phyloP scores from a whole-genome alignment of 73 alveolate genomes.

The Symbiodinium natans region DNA sequence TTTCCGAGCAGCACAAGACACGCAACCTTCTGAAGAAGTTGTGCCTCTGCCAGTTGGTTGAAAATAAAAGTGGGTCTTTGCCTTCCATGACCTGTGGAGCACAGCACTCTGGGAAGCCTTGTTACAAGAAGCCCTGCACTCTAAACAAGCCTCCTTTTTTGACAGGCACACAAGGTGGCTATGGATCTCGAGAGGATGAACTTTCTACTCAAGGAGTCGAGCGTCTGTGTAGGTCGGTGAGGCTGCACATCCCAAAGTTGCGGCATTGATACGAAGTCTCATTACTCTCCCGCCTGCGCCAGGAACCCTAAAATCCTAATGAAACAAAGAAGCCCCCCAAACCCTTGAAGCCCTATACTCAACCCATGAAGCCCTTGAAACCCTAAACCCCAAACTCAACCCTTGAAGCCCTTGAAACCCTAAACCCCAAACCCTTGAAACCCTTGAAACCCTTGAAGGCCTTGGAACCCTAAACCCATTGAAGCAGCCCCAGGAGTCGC shows the following conservation, averaged over 20 bases:
- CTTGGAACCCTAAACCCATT: background rate
- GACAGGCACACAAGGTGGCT: background rate
- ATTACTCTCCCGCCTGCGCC: too few species aligned
- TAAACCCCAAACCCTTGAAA: background rate
- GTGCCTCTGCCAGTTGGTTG: background rate
- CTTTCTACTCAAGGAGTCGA: background rate
- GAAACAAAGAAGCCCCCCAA: too few species aligned
- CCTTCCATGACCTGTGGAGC: too few species aligned
- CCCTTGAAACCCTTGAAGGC: background rate
- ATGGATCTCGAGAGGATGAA: background rate
- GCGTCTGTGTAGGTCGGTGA: background rate
- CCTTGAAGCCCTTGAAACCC: background rate
- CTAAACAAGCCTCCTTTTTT: too few species aligned
- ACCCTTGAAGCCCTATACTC: too few species aligned
- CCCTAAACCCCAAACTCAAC: background rate
- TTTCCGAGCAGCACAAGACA: background rate
- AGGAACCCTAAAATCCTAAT: too few species aligned
- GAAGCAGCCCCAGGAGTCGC: background rate
- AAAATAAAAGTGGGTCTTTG: too few species aligned
- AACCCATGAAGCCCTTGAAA: too few species aligned
- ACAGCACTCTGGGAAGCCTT: too few species aligned
- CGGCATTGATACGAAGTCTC: too few species aligned
- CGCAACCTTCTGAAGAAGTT: background rate
- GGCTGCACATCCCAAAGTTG: too few species aligned
- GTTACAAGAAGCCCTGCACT: too few species aligned